Evolutionary conservation across 108 stramenopile genomes (phyloP).

Genomic region (Chaetoceros muelleri): DNA sequence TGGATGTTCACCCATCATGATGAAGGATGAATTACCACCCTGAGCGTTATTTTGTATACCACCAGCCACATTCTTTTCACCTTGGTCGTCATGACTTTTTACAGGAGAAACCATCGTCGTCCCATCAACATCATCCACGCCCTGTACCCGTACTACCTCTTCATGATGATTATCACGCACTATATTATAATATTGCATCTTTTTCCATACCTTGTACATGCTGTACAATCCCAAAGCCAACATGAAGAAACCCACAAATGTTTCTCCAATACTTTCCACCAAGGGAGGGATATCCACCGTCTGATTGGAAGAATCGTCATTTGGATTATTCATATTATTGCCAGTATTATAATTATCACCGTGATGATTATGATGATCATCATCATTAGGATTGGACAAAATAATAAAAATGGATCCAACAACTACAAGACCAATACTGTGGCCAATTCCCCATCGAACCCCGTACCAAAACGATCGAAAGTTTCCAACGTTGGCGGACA

Average conservation of each 20-base stretch:
- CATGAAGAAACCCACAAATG: conserved; percentile 64
- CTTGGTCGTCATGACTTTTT: neutral
- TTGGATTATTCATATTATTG: conserved; percentile 1
- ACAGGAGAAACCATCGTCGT: neutral
- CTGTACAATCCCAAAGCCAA: conserved; percentile 42
- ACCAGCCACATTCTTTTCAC: neutral
- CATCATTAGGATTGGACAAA: neutral
- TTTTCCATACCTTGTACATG: conserved; percentile 22
- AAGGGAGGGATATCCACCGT: conserved; percentile 23
- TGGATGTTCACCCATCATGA: too few relatives aligned
- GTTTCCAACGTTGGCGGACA: conserved; percentile 25
- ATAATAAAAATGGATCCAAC: conserved; percentile 42
- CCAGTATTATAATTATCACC: too few relatives aligned
- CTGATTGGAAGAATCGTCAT: conserved; percentile 1
- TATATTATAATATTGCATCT: too few relatives aligned
- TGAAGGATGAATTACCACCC: too few relatives aligned
- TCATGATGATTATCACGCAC: too few relatives aligned
- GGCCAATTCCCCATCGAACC: conserved; percentile 63
- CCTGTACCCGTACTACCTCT: too few relatives aligned
- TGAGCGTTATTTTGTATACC: too few relatives aligned
- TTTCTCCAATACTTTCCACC: conserved; percentile 28
- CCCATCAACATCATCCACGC: neutral
- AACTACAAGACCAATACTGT: conserved; percentile 41
- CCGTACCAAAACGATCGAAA: conserved; percentile 32
- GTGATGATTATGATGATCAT: conserved; percentile 2